These are phyloP conservation scores for Colletotrichum spinosum DNA, from an alignment of 2,329 filamentous ascomycete genomes.

Conservation along the genomic window DNA sequence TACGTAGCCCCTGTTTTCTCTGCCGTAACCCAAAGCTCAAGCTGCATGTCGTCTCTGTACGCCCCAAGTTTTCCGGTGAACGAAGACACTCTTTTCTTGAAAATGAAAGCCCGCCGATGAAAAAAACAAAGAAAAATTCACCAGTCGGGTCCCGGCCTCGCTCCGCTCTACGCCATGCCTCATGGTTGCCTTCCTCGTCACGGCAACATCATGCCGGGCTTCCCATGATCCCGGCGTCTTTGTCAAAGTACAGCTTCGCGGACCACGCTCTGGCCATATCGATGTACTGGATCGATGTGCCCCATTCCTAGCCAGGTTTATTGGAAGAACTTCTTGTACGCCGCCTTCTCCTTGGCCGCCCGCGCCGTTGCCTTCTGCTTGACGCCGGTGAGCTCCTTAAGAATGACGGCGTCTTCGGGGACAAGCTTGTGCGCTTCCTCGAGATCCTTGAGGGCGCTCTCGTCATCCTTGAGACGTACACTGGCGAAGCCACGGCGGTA, in stretches of 20 bases:
- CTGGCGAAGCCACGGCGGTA: conserved; percentile 86
- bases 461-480: conserved; percentile 84
- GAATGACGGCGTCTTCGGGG: conserved; percentile 80
- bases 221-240: background rate
- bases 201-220: background rate
- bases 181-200: background rate
- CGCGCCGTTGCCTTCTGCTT: conserved; percentile 81
- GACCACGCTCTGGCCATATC: background rate
- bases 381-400: conserved; percentile 79
- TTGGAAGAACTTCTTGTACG: conserved; percentile 90
- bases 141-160: background rate
- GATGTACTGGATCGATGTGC: background rate
- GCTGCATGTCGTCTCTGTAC: conserved; percentile 22
- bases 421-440: conserved; percentile 79
- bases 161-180: conserved; percentile 5
- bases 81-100: conserved; percentile 5
- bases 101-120: conserved; percentile 7
- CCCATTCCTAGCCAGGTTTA: conserved; percentile 45
- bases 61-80: conserved; percentile 24
- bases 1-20: conserved; percentile 17
- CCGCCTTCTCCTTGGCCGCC: conserved; percentile 89
- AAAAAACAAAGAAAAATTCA: background rate
- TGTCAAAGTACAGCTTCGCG: background rate
- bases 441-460: conserved; percentile 80
- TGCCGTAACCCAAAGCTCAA: background rate